Evolutionary conservation across 2,329 filamentous ascomycete species (phyloP), one percentile per base, ranked within the genome.

Genomic region (Fusarium sp.): DNA sequence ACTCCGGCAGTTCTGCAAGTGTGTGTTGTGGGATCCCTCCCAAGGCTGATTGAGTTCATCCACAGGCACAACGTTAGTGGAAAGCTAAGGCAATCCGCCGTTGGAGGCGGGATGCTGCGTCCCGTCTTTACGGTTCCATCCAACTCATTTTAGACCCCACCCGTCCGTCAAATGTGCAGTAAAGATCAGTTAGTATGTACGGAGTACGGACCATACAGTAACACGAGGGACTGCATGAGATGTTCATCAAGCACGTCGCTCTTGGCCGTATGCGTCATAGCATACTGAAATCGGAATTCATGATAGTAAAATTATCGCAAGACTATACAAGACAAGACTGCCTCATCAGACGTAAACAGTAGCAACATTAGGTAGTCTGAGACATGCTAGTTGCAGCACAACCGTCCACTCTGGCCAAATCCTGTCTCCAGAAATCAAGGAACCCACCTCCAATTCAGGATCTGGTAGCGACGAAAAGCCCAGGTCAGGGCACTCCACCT

Each of bases 11-110:
- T 72, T 74, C 58, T 51, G 38, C 42, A 26, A 31, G 47, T 49
- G 15, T 49, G 15, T 49, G 48, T 63, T 73, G 48, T 66, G n/a
- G 56, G 69, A 69, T 72, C 64, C 69, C 70, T 70, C 64, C 59
- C 71, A 74, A 74, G 71, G 71, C 67, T 74, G 71, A 74, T 65
- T 48, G 44, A 56, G 66, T 74, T 49, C 55, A 74, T 54, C 54
- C 58, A 69, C 54, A 62, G 66, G 51, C 45, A 63, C 26, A 48
- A 31, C 45, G 45, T 48, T 36, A 65, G 66, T 49, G 60, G 59
- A 35, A 54, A 65, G 66, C 48, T 69, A 45, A 70, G 41, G 26
- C 47, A 33, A 38, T 38, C 39, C 41, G 22, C 63, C 44, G 64
- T 69, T 69, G 44, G 65, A 63, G 57, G 44, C 65, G 65, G 59